Evolutionary conservation across 176 grass and related monocot genomes (phyloP).

Genomic region (Bothriochloa decipiens): DNA sequence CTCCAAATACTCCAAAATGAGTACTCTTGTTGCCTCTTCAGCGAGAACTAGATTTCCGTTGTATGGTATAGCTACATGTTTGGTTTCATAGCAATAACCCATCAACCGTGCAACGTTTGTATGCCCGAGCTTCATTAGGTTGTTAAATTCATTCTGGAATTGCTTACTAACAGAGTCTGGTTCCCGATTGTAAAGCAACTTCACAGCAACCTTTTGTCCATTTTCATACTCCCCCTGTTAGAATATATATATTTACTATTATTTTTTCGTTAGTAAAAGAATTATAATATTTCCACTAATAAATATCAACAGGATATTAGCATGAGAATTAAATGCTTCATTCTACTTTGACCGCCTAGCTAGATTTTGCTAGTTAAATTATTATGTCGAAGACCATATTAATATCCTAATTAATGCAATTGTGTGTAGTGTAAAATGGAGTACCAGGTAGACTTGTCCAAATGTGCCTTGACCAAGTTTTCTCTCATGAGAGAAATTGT

Average conservation of each 20-base stretch:
- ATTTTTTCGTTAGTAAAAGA: not conserved
- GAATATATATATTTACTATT: not conserved
- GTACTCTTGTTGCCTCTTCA: not conserved
- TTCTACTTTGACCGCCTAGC: too few relatives aligned
- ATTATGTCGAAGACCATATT: too few relatives aligned
- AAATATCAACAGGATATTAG: not conserved
- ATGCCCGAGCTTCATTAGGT: not conserved
- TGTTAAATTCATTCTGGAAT: not conserved
- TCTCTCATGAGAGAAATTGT: too few relatives aligned
- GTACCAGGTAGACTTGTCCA: too few relatives aligned
- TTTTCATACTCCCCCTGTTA: not conserved
- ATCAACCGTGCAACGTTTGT: not conserved
- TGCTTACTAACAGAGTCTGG: not conserved
- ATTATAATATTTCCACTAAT: not conserved
- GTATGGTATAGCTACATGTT: not conserved
- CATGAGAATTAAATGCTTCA: not conserved
- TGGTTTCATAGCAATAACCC: not conserved
- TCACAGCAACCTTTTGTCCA: not conserved
- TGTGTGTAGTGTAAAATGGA: too few relatives aligned
- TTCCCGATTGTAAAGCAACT: not conserved
- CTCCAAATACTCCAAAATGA: not conserved
- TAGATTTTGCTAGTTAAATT: too few relatives aligned
- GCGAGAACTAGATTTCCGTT: not conserved
- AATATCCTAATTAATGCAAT: too few relatives aligned
- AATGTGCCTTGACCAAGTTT: too few relatives aligned